A percentile compares a stretch with the other conserved stretches of the same genome.
These are phyloP conservation scores for Chytridiales sp. DNA, from an alignment of 371 early-diverging fungal genomes.

Conservation along the genomic window DNA sequence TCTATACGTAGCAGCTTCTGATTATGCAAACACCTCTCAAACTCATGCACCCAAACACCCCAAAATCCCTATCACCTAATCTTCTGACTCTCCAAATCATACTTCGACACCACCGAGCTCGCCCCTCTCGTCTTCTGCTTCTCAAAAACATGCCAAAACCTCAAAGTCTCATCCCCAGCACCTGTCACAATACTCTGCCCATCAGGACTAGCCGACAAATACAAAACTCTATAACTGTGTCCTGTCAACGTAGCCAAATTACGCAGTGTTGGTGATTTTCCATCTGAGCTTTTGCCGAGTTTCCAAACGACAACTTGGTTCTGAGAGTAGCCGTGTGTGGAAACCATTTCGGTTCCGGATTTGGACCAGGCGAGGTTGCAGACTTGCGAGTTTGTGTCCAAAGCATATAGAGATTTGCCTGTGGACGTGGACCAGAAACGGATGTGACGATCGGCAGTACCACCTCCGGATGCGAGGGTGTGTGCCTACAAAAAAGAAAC, in stretches of 20 bases:
- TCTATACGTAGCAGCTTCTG: too few relatives aligned
- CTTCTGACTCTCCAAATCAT: too few relatives aligned
- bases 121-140: too few relatives aligned
- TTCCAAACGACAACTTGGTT: conserved; percentile 67
- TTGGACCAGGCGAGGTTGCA: conserved; percentile 56
- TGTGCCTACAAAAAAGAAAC: not conserved
- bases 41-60: too few relatives aligned
- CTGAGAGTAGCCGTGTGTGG: conserved; percentile 65
- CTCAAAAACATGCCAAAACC: conserved; percentile 54
- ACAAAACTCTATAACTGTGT: conserved; percentile 58
- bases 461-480: conserved; percentile 63
- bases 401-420: conserved; percentile 9
- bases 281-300: not conserved
- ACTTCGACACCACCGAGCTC: too few relatives aligned
- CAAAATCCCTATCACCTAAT: too few relatives aligned
- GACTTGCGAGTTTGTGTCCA: conserved; percentile 63
- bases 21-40: too few relatives aligned
- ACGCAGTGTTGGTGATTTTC: conserved; percentile 23
- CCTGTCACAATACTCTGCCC: conserved; percentile 63
- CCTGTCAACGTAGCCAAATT: conserved; percentile 45
- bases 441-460: conserved; percentile 68
- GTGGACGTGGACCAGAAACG: conserved; percentile 58
- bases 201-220: conserved; percentile 64
- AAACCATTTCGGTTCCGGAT: conserved; percentile 57
- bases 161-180: conserved; percentile 69